phyloP scores from a whole-genome alignment of 83 land plant genomes.

The Isoetes engelmannii region DNA sequence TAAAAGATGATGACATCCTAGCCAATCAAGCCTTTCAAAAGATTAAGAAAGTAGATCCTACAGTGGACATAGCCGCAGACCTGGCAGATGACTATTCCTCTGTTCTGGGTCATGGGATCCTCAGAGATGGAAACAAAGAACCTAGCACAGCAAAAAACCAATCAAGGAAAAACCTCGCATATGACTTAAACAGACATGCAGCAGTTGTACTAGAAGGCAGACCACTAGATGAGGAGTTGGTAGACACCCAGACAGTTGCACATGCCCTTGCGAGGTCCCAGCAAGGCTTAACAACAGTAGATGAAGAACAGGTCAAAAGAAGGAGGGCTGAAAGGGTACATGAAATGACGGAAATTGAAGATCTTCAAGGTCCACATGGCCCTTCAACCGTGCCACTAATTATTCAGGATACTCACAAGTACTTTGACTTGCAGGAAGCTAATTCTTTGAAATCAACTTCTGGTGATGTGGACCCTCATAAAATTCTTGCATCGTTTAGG shows the following conservation, averaged over 20 bases:
- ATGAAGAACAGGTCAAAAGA: conserved; percentile 16
- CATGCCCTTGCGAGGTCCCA: conserved; percentile 80
- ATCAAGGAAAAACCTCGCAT: conserved; percentile 46
- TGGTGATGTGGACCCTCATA: conserved; percentile 39
- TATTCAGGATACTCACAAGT: conserved; percentile 89
- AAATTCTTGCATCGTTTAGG: conserved; percentile 50
- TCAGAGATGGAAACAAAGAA: conserved; percentile 68
- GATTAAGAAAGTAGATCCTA: conserved; percentile 87
- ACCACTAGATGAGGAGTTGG: conserved; percentile 52
- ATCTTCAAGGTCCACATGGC: conserved; percentile 59
- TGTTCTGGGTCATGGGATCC: conserved; percentile 84
- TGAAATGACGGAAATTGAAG: conserved; percentile 81
- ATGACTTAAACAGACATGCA: conserved; percentile 84
- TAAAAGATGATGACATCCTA: conserved; percentile 78
- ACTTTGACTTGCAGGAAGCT: conserved; percentile 86
- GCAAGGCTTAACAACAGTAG: conserved; percentile 45
- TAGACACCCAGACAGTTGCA: conserved; percentile 76
- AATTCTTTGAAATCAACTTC: conserved; percentile 55
- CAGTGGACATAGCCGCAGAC: conserved; percentile 94
- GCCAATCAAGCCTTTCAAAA: conserved; percentile 20
- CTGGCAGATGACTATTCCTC: conserved; percentile 78
- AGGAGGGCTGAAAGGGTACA: conserved; percentile 41
- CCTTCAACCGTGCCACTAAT: conserved; percentile 64
- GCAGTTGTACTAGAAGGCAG: conserved; percentile 96
- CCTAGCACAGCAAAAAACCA: conserved; percentile 34